Conservation (phyloP, 768 basidiomycete genomes). For the Epithele typhae region DNA sequence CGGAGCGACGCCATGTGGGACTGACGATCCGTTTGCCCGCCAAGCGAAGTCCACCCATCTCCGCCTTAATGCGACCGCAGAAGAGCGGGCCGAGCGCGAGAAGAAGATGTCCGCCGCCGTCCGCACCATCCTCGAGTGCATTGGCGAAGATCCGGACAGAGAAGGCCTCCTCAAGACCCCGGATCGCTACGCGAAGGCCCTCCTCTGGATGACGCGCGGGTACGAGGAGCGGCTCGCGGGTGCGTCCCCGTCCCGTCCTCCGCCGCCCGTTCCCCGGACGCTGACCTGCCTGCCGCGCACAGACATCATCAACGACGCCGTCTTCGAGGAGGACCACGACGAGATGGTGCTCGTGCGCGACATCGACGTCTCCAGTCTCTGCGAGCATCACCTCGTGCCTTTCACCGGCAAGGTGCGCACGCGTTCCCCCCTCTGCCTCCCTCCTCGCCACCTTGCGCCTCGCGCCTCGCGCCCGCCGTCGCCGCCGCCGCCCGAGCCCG, state of each 20-base stretch:
- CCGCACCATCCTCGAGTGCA: conserved; percentile 90
- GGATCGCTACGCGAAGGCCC: conserved; percentile 91
- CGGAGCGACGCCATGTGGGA: neutral
- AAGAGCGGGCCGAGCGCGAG: conserved; percentile 68
- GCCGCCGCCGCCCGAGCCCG: neutral
- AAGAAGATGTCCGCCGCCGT: conserved; percentile 79
- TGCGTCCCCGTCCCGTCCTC: conserved; percentile 29
- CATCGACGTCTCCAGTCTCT: conserved; percentile 94
- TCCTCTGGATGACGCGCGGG: conserved; percentile 99
- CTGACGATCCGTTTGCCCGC: conserved; percentile 9
- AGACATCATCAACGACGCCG: conserved; percentile 99
- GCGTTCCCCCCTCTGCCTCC: neutral
- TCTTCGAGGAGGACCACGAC: conserved; percentile 98
- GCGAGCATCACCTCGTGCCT: conserved; percentile 98
- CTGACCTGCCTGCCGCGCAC: no score
- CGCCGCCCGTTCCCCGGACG: neutral
- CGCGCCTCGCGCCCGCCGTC: neutral
- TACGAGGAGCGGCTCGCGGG: conserved; percentile 95
- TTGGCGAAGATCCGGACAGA: conserved; percentile 95
- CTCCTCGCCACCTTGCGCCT: no score
- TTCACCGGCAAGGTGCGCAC: conserved; percentile 94
- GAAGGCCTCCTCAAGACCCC: conserved; percentile 92
- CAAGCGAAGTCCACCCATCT: conserved; percentile 87
- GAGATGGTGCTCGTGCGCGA: conserved; percentile 99
- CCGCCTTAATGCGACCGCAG: conserved; percentile 75